These are phyloP conservation scores for Sodiomyces alkalinus DNA, from an alignment of 2,329 filamentous ascomycete species.

Conservation along the genomic window DNA sequence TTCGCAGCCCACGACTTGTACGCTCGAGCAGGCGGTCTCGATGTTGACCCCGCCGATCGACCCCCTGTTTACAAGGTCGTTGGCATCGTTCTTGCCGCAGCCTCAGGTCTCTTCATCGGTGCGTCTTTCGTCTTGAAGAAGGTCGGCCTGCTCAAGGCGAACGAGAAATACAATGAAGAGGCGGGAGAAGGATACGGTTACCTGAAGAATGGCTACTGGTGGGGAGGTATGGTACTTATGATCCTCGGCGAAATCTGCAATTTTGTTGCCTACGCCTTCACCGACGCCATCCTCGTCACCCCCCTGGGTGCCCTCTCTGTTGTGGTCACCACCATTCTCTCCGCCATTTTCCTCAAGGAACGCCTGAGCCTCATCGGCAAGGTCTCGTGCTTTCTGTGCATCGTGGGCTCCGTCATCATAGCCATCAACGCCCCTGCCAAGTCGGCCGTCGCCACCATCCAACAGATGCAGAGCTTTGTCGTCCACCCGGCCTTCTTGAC, in stretches of 20 bases:
- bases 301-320: slow-evolving; percentile 83
- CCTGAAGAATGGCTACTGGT: slow-evolving; percentile 90
- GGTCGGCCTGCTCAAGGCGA: slow-evolving; percentile 75
- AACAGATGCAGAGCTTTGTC: slow-evolving; percentile 83
- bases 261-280: slow-evolving; percentile 92
- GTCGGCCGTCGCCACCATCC: slow-evolving; percentile 72
- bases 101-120: slow-evolving; percentile 85
- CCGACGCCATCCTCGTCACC: slow-evolving; percentile 89
- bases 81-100: slow-evolving; percentile 72
- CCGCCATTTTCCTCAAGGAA: slow-evolving; percentile 91
- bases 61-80: slow-evolving; percentile 55
- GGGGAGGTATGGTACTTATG: slow-evolving; percentile 92
- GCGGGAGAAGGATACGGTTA: slow-evolving; percentile 96
- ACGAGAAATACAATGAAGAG: slow-evolving; percentile 90
- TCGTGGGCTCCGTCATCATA: slow-evolving; percentile 84
- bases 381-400: slow-evolving; percentile 88
- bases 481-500: slow-evolving; percentile 73
- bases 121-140: slow-evolving; percentile 95
- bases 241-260: slow-evolving; percentile 94
- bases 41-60: not conserved
- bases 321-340: slow-evolving; percentile 80
- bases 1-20: slow-evolving; percentile 6
- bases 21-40: slow-evolving; percentile 5
- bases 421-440: slow-evolving; percentile 83
- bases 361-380: slow-evolving; percentile 90